A percentile compares a stretch with the other conserved stretches of the same genome.
Evolutionary conservation across 345 rosid species (phyloP).

Genomic region (Eucalyptus camaldulensis): DNA sequence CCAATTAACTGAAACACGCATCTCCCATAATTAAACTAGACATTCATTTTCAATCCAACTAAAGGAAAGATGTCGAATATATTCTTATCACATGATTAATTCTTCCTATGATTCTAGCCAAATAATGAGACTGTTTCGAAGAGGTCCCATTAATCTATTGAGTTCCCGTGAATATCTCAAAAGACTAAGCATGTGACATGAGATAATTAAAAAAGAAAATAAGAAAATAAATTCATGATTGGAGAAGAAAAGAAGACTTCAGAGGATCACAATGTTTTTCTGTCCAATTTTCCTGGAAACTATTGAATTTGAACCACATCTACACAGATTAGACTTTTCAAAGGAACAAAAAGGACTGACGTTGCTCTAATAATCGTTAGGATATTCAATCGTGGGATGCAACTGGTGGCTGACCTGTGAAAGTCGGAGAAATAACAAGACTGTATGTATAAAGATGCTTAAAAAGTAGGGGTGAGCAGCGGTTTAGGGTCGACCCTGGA

Average conservation of each 20-base stretch:
- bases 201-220: no score
- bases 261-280: neutral
- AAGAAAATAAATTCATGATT: neutral
- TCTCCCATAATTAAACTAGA: no score
- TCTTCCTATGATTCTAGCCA: no score
- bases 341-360: neutral
- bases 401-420: neutral
- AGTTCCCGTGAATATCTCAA: neutral
- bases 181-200: neutral
- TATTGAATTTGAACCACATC: neutral
- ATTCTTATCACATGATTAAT: neutral
- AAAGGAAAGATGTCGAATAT: neutral
- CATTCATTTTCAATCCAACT: neutral
- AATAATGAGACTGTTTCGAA: no score
- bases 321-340: neutral
- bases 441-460: neutral
- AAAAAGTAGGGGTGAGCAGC: no score
- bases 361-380: no score
- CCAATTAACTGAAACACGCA: accelerated
- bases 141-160: neutral
- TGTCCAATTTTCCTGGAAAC: neutral
- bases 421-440: neutral
- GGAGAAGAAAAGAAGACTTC: neutral
- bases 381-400: neutral
- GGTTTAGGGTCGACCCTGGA: no score